Evolutionary conservation across 768 basidiomycete genomes (phyloP).

Genomic region (Suillus americanus): DNA sequence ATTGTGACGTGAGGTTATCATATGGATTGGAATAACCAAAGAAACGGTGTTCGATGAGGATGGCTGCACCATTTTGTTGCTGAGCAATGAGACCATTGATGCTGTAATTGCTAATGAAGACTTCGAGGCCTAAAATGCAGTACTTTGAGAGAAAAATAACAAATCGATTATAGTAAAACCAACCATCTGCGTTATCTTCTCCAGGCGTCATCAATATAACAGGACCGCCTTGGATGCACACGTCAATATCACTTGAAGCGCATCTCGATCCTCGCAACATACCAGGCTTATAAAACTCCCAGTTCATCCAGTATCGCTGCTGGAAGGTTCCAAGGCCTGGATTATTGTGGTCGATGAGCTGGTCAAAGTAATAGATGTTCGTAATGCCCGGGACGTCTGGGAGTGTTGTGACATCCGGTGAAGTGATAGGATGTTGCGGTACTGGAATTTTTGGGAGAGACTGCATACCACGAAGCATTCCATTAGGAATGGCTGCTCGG

Average conservation of each 20-base stretch:
- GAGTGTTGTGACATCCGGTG: not conserved
- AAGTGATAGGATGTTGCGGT: not conserved
- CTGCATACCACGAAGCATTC: not conserved
- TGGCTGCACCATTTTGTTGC: conserved; percentile 59
- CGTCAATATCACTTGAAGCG: not conserved
- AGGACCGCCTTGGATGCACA: conserved; percentile 20
- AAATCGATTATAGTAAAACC: too few relatives aligned
- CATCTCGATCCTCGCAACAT: not conserved
- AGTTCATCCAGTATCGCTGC: conserved; percentile 73
- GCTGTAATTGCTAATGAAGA: conserved; percentile 64
- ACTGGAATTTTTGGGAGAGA: not conserved
- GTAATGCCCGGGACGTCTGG: conserved; percentile 5
- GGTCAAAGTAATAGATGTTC: conserved; percentile 31
- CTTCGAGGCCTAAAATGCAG: conserved; percentile 27
- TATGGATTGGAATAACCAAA: conserved; percentile 75
- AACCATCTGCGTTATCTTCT: conserved; percentile 56
- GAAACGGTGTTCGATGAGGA: conserved; percentile 73
- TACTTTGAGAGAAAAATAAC: not conserved
- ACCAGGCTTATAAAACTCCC: conserved; percentile 63
- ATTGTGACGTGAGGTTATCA: conserved; percentile 55
- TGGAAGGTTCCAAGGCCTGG: conserved; percentile 72
- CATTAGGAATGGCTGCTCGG: not conserved
- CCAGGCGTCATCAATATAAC: conserved; percentile 52
- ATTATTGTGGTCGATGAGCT: conserved; percentile 45
- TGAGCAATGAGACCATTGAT: conserved; percentile 67